Conservation (phyloP, 1,284 basidiomycete genomes). For the Boletus mariae region DNA sequence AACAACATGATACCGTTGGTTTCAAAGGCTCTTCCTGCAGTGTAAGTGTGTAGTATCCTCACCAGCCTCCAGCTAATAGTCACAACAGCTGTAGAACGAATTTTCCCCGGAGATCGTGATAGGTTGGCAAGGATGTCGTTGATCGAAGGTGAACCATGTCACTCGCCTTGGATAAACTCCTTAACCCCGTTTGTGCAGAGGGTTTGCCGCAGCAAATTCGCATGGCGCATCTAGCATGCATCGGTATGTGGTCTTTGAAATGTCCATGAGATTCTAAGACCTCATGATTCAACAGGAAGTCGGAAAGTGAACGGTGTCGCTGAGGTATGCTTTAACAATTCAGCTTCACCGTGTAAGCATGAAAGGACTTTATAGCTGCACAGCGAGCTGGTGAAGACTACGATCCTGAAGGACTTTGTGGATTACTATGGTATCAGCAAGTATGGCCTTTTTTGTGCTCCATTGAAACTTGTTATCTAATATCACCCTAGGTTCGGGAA, state of each 20-base stretch:
- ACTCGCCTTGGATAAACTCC: not conserved
- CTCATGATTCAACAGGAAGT: slow-evolving; percentile 45
- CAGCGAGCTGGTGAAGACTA: slow-evolving; percentile 69
- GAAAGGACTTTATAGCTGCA: slow-evolving; percentile 47
- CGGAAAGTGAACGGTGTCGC: slow-evolving; percentile 93
- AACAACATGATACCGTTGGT: not conserved
- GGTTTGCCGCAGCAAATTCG: slow-evolving; percentile 79
- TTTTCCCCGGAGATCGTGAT: slow-evolving; percentile 83
- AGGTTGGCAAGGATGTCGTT: slow-evolving; percentile 81
- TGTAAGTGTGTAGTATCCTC: slow-evolving; percentile 32
- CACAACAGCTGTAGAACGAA: slow-evolving; percentile 74
- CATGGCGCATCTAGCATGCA: slow-evolving; percentile 83
- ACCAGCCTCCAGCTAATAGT: slow-evolving; percentile 7
- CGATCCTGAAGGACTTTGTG: slow-evolving; percentile 90
- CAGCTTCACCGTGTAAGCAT: not conserved
- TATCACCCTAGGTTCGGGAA: slow-evolving; percentile 57
- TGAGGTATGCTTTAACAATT: slow-evolving; percentile 50
- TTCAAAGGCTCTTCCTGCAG: slow-evolving; percentile 59
- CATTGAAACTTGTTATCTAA: slow-evolving; percentile 12
- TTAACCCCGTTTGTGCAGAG: slow-evolving; percentile 47
- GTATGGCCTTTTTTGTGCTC: slow-evolving; percentile 37
- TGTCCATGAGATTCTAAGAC: not conserved
- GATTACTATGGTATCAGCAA: slow-evolving; percentile 79
- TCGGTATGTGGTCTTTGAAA: slow-evolving; percentile 43
- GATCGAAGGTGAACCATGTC: slow-evolving; percentile 63